Conservation (phyloP, 371 early-diverging fungal genomes). For the Rhizopus stolonifer region DNA sequence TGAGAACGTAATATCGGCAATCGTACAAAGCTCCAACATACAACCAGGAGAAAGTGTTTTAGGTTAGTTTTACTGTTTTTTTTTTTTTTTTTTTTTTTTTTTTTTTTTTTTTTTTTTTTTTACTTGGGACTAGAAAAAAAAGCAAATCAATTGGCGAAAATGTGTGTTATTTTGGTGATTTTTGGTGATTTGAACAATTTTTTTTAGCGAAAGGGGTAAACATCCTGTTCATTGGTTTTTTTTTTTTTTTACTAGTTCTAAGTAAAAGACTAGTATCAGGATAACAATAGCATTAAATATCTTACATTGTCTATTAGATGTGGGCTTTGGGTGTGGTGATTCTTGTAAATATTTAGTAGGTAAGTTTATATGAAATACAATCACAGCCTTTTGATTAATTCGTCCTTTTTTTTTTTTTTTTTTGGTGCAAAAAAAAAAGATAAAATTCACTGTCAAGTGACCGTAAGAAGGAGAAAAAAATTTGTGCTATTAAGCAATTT, state of each 20-base stretch:
- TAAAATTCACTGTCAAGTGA: constrained; percentile 23
- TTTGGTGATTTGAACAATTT: too few species aligned
- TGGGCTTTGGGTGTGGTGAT: constrained; percentile 56
- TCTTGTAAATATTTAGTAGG: constrained; percentile 45
- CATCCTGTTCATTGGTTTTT: too few species aligned
- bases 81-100: not conserved
- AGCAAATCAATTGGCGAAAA: too few species aligned
- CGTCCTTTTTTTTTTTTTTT: not conserved
- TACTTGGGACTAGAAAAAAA: not conserved
- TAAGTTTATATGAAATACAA: not conserved
- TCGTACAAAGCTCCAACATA: constrained; percentile 15
- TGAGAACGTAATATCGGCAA: constrained; percentile 24
- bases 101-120: not conserved
- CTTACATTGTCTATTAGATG: constrained; percentile 36
- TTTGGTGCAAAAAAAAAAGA: constrained; percentile 12
- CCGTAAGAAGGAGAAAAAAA: constrained; percentile 18
- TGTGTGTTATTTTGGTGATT: too few species aligned
- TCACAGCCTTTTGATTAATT: not conserved
- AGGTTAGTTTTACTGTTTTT: constrained; percentile 22
- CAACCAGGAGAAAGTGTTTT: constrained; percentile 17
- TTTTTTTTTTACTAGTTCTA: too few species aligned
- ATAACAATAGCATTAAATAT: too few species aligned
- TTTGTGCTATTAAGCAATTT: not conserved
- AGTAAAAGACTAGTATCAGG: too few species aligned
- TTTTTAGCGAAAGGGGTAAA: too few species aligned